Base-by-base conservation (phyloP, 176 grass and related monocot species). In the Juncus inflexus region DNA sequence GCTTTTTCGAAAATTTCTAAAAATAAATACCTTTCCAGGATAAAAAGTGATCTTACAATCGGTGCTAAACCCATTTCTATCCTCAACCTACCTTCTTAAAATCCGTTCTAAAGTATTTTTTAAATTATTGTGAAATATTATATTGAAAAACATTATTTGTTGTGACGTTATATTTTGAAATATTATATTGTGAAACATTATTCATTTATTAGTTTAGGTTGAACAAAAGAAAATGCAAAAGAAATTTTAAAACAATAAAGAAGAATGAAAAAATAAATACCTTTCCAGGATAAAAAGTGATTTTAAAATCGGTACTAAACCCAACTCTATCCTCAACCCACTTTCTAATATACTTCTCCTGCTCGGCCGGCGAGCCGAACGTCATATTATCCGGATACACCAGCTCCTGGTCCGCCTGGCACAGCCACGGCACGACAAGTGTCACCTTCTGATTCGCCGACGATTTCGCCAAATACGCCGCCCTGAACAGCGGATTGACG, bases 211-310 rank as follows among this genome's bases (percentile, higher is more conserved):
- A n/a, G n/a, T n/a, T n/a, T n/a, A n/a, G n/a, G n/a, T n/a, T n/a
- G n/a, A n/a, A n/a, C n/a, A n/a, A n/a, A n/a, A n/a, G n/a, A n/a
- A n/a, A n/a, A n/a, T n/a, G n/a, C n/a, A n/a, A n/a, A n/a, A n/a
- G n/a, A n/a, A n/a, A n/a, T n/a, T n/a, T n/a, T n/a, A n/a, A n/a
- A n/a, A n/a, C n/a, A n/a, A n/a, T n/a, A 71, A 71, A 71, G 6
- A 58, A 59, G 1, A 71, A 42, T 12, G 41, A 59, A 57, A 16
- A 40, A 14, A 71, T 45, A 65, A 61, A 11, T 64, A 95, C 91
- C 87, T 96, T 96, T 91, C 87, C 87, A 63, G 91, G 91, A 55
- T 96, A 96, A 71, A 96, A 96, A 2, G 87, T 79, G 65, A 96
- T 96, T 78, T 77, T 91, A 50, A 96, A 96, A 67, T 91, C 82